A percentile compares a stretch with the other conserved stretches of the same genome.
These are phyloP conservation scores for Cenchrus americanus DNA, from an alignment of 176 grass and related monocot species.

Conservation along the genomic window DNA sequence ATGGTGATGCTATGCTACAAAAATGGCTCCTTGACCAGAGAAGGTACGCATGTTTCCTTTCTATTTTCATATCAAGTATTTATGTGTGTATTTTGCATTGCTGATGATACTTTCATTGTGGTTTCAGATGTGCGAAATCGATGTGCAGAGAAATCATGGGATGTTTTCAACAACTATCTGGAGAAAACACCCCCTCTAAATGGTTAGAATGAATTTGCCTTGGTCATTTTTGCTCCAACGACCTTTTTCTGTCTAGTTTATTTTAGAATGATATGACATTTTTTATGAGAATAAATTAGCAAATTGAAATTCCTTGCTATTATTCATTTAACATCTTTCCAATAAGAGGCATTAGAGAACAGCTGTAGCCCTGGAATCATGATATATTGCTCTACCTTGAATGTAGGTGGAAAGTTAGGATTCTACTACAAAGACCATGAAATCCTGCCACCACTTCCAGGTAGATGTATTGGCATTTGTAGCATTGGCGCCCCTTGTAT, in stretches of 20 bases:
- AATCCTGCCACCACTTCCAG: conserved; percentile 88
- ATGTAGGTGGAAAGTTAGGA: conserved; percentile 78
- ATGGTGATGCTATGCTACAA: conserved; percentile 99
- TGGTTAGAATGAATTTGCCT: conserved; percentile 51
- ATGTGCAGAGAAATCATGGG: conserved; percentile 80
- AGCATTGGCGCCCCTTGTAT: background rate
- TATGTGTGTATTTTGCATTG: background rate
- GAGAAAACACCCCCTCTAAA: conserved; percentile 74
- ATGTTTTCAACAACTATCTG: conserved; percentile 79
- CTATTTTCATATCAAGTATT: background rate
- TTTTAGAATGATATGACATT: background rate
- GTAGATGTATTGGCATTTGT: conserved; percentile 46
- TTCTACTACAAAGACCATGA: conserved; percentile 99
- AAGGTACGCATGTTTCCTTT: conserved; percentile 52
- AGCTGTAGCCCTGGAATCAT: conserved; percentile 7
- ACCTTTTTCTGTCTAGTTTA: background rate
- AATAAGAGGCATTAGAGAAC: background rate
- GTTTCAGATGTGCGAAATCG: conserved; percentile 77
- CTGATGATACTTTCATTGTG: conserved; percentile 19
- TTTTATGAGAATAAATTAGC: background rate
- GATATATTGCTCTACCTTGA: conserved; percentile 13
- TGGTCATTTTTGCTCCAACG: background rate
- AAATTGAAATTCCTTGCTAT: background rate
- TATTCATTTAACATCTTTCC: background rate
- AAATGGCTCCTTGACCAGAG: conserved; percentile 96